Base-by-base conservation (phyloP, 2,329 filamentous ascomycete genomes). In the Botryotinia globosa region DNA sequence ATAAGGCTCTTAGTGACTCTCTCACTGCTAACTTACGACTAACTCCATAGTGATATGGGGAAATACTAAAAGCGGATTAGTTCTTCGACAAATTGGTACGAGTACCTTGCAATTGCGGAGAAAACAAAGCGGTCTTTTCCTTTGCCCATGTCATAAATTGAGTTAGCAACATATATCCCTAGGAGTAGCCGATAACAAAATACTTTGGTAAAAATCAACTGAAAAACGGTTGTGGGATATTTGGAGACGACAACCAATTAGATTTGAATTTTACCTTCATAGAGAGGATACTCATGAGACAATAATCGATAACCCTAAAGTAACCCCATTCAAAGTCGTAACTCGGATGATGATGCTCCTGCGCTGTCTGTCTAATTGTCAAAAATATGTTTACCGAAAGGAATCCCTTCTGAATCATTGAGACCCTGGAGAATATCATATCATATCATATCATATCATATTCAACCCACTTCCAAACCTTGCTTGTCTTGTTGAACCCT, bases 101-200 rank as follows among this genome's bases (percentile, higher is more conserved):
- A 58, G 6, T 37, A n/a, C 44, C 63, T 37, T 65, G 63, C 34
- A 37, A 66, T 66, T 66, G 64, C 64, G 64, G 64, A 66, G 64
- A 66, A 66, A 66, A 48, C 44, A 65, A 48, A 65, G 63, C 32
- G 42, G 29, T 20, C 12, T 22, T 25, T n/a, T n/a, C 58, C 34
- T 61, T 61, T 61, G 58, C 16, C 37, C 59, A 62, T 62, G n/a
- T 34, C 29, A 65, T 48, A 18, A 25, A 5, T n/a, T 3, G 34
- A 25, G 22, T 61, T 61, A 61, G 18, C 20, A 61, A 56, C n/a
- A 29, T 29, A 3, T 29, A n/a, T 56, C 18, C 51, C 51, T 29
- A 56, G 51, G 18, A 16, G 37, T 51, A 65, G 44, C 63, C 63
- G 63, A 65, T 16, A 65, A 65, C 63, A 65, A 65, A 51, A 63